phyloP scores from a whole-genome alignment of 345 rosid genomes.

The Pistacia atlantica region DNA sequence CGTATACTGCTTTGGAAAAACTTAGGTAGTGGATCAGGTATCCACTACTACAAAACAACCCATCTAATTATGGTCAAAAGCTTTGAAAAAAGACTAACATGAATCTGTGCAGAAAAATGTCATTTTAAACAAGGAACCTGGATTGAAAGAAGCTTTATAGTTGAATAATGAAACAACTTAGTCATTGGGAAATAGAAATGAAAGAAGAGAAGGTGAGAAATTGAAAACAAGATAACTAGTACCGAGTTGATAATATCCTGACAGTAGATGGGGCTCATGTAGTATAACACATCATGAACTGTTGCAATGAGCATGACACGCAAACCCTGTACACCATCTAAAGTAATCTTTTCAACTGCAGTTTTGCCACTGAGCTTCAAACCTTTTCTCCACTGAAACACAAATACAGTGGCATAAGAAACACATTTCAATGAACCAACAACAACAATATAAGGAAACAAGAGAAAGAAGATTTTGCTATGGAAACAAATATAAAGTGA shows the following conservation, averaged over 20 bases:
- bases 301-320: conserved; percentile 92
- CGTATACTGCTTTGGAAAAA: too few species aligned
- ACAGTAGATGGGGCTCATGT: conserved; percentile 97
- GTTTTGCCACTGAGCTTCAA: conserved; percentile 95
- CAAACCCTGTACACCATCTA: conserved; percentile 92
- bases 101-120: neutral
- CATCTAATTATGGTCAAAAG: too few species aligned
- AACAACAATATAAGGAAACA: neutral
- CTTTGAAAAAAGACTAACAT: too few species aligned
- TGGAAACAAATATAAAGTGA: too few species aligned
- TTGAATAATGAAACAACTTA: neutral
- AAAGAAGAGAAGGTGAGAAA: conserved; percentile 3
- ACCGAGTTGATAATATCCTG: conserved; percentile 96
- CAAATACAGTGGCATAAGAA: neutral
- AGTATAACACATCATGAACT: conserved; percentile 93
- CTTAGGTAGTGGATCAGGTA: too few species aligned
- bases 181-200: neutral
- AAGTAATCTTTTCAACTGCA: conserved; percentile 91
- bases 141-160: conserved; percentile 5
- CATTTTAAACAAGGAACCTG: neutral
- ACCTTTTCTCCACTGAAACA: conserved; percentile 92
- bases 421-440: neutral
- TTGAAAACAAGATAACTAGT: conserved; percentile 22
- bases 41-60: too few species aligned
- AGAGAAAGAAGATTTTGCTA: neutral